Percentiles rank a stretch among this genome's conserved stretches.
These are phyloP conservation scores for Paspalum notatum DNA, from an alignment of 176 grass and related monocot species.

Conservation along the genomic window DNA sequence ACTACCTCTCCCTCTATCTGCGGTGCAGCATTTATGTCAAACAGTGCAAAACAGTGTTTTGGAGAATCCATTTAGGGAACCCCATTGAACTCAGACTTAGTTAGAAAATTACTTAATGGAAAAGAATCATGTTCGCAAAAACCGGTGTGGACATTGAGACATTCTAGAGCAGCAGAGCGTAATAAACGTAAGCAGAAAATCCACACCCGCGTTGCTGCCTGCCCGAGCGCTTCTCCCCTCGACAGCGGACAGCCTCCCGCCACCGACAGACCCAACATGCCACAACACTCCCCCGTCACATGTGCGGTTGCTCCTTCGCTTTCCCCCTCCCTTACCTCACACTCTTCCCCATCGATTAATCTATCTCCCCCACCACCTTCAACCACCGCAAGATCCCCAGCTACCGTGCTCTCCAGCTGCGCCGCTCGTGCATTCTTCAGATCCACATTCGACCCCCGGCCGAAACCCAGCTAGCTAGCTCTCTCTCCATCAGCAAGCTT, in stretches of 20 bases:
- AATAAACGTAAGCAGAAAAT: neutral
- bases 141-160: neutral
- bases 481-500: neutral
- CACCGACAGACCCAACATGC: conserved; percentile 19
- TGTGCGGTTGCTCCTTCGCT: conserved; percentile 52
- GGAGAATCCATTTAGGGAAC: too few species aligned
- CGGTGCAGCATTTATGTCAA: too few species aligned
- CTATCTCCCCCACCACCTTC: neutral
- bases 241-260: conserved; percentile 27
- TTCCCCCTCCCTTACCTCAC: conserved; percentile 46
- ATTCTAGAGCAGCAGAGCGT: neutral
- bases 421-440: conserved; percentile 24
- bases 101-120: too few species aligned
- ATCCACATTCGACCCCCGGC: conserved; percentile 23
- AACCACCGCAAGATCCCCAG: conserved; percentile 33
- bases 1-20: too few species aligned
- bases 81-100: too few species aligned
- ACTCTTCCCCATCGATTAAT: conserved; percentile 32
- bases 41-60: too few species aligned
- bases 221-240: neutral
- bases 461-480: conserved; percentile 26
- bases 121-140: neutral
- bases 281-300: neutral
- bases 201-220: conserved; percentile 18
- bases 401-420: neutral